These are phyloP conservation scores for Trametes sanguinea DNA, from an alignment of 768 basidiomycete genomes.

Conservation along the genomic window DNA sequence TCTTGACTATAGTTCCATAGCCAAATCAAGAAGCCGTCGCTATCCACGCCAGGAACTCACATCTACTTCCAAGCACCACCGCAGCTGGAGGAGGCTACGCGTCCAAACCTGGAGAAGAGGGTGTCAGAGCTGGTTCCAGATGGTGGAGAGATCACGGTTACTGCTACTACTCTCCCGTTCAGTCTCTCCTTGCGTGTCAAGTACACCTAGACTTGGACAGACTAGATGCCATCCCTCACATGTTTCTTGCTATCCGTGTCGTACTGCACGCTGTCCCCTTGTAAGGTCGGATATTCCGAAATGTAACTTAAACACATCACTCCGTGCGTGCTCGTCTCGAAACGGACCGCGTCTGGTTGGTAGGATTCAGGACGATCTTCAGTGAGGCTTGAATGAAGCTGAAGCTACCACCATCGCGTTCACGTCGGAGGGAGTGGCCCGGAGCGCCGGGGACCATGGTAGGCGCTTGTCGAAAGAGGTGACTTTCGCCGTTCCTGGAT, in stretches of 20 bases:
- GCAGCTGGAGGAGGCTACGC: conserved; percentile 83
- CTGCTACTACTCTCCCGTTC: conserved; percentile 88
- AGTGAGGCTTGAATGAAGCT: no score
- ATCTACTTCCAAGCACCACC: conserved; percentile 95
- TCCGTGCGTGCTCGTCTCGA: no score
- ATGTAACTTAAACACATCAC: no score
- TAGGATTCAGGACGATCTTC: no score
- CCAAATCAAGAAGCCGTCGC: conserved; percentile 95
- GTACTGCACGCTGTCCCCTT: background rate
- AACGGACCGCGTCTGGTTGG: no score
- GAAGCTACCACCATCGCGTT: no score
- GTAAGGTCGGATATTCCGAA: background rate
- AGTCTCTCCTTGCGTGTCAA: conserved; percentile 68
- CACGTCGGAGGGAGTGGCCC: background rate
- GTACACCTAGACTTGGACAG: conserved; percentile 43
- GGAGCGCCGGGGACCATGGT: no score
- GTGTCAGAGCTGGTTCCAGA: conserved; percentile 77
- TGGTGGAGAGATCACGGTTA: conserved; percentile 83
- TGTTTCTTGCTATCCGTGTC: conserved; percentile 8
- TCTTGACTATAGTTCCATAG: conserved; percentile 42
- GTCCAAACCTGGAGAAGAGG: conserved; percentile 88
- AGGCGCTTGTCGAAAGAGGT: no score
- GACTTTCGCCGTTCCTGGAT: no score
- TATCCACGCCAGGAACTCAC: conserved; percentile 73
- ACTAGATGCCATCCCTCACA: background rate